Percentiles rank a stretch among this genome's conserved stretches.
Evolutionary conservation across 2,329 filamentous ascomycete genomes (phyloP).

Genomic region (Aspergillus costaricaensis): DNA sequence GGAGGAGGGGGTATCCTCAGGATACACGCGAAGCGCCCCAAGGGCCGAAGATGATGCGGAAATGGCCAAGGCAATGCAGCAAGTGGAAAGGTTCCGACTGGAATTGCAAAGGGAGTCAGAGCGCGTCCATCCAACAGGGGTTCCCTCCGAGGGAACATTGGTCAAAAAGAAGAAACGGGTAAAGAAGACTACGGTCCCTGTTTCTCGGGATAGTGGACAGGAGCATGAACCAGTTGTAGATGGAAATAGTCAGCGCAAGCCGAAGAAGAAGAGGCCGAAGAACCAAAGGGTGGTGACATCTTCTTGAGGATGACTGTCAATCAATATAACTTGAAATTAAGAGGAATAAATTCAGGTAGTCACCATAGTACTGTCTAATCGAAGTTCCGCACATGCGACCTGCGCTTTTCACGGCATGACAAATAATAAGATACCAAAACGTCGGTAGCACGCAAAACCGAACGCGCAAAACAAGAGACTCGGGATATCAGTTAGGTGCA

Average conservation of each 20-base stretch:
- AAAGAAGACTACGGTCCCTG: slow-evolving; percentile 24
- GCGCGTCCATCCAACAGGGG: slow-evolving; percentile 51
- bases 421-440: background rate
- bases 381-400: background rate
- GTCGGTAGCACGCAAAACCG: background rate
- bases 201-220: background rate
- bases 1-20: slow-evolving; percentile 34
- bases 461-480: background rate
- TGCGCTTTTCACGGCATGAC: background rate
- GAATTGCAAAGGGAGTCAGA: slow-evolving; percentile 69
- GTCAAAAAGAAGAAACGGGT: slow-evolving; percentile 61
- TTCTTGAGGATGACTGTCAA: background rate
- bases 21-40: slow-evolving; percentile 54
- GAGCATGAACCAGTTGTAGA: slow-evolving; percentile 1
- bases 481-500: background rate
- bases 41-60: slow-evolving; percentile 78
- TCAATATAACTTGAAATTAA: background rate
- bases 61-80: slow-evolving; percentile 83
- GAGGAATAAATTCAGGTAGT: background rate
- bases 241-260: slow-evolving; percentile 1
- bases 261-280: background rate
- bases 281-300: background rate
- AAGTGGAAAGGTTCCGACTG: slow-evolving; percentile 80
- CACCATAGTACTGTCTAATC: background rate
- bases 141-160: slow-evolving; percentile 48